phyloP scores from a whole-genome alignment of 495 filamentous ascomycete genomes.

The Aspergillus incahuasiensis region DNA sequence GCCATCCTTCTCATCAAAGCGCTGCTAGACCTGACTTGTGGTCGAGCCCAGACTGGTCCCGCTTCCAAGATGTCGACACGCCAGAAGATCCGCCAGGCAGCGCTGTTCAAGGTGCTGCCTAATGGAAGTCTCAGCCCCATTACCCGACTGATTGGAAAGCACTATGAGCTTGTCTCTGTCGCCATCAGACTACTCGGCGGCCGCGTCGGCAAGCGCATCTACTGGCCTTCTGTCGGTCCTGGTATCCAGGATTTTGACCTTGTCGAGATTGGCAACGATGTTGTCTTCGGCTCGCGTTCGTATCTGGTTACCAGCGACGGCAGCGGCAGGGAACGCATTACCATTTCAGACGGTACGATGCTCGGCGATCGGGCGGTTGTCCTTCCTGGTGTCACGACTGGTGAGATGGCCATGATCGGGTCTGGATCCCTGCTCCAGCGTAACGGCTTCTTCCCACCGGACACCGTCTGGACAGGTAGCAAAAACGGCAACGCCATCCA shows the following conservation, averaged over 20 bases:
- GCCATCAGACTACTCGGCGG: constrained; percentile 22
- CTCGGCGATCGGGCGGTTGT: constrained; percentile 40
- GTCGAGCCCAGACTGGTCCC: not conserved
- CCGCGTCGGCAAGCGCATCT: constrained; percentile 39
- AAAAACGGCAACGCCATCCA: constrained; percentile 38
- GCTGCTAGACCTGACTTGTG: not conserved
- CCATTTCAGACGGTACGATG: constrained; percentile 39
- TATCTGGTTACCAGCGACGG: constrained; percentile 42
- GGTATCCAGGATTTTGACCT: constrained; percentile 41
- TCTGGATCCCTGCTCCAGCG: constrained; percentile 40
- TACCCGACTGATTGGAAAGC: constrained; percentile 18
- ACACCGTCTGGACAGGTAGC: constrained; percentile 42
- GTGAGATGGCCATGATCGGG: constrained; percentile 35
- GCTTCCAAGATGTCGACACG: not conserved
- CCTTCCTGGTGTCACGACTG: constrained; percentile 36
- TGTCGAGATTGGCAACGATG: constrained; percentile 44
- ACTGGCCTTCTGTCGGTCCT: constrained; percentile 47
- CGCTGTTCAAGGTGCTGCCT: not conserved
- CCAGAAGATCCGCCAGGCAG: constrained; percentile 1
- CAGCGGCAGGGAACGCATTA: constrained; percentile 33
- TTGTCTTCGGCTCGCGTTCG: constrained; percentile 44
- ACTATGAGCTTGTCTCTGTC: constrained; percentile 34
- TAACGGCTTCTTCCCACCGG: constrained; percentile 28
- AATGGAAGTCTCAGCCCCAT: not conserved
- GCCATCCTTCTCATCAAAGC: not conserved